phyloP scores from a whole-genome alignment of 2,329 filamentous ascomycete genomes.

The Graphiopsis chlorocephala region DNA sequence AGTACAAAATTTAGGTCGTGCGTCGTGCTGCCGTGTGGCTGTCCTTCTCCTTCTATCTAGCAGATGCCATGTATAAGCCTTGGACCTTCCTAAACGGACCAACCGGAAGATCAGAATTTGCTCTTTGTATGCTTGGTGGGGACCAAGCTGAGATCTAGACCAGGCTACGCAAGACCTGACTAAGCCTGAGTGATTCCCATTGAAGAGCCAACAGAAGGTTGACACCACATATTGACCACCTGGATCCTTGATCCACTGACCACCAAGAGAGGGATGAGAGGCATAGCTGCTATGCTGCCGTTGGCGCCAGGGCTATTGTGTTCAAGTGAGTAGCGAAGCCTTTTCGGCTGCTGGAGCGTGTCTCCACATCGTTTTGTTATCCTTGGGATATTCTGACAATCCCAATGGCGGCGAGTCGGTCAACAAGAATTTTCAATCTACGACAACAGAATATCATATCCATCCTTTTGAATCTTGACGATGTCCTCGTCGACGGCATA shows the following conservation, averaged over 20 bases:
- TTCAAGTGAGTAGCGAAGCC: neutral
- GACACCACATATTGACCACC: neutral
- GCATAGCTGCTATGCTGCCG: neutral
- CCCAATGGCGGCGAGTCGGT: neutral
- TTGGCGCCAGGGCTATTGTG: neutral
- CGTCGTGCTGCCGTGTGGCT: neutral
- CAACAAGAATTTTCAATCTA: conserved; percentile 24
- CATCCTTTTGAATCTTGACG: conserved; percentile 64
- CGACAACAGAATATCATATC: conserved; percentile 67
- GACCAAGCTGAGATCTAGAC: neutral
- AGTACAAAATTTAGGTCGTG: neutral
- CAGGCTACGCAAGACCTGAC: neutral
- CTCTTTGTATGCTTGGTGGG: neutral
- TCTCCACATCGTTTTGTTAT: neutral
- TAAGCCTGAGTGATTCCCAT: neutral
- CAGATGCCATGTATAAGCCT: neutral
- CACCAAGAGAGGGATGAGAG: neutral
- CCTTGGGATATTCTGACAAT: neutral
- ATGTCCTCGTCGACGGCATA: conserved; percentile 63
- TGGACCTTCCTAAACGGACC: neutral
- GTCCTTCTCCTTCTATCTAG: neutral
- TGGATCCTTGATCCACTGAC: neutral
- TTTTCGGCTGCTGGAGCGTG: neutral
- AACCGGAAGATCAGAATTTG: neutral
- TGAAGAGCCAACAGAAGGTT: neutral